Evolutionary conservation across 1,139 yeast genomes (phyloP).

Genomic region (Torulaspora pretoriensis): DNA sequence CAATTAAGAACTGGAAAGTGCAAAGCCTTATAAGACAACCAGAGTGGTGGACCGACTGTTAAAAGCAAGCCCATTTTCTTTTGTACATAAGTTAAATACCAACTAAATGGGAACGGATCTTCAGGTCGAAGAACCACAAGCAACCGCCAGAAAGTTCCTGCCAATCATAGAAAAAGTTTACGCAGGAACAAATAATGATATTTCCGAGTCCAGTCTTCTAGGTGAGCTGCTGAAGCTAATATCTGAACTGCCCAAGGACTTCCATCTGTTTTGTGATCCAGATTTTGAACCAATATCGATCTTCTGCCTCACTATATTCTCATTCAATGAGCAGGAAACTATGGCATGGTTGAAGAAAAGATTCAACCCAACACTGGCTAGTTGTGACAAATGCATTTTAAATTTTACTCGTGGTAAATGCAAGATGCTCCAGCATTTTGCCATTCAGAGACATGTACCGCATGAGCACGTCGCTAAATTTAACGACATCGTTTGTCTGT

Average conservation of each 20-base stretch:
- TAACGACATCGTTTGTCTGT: slow-evolving; percentile 45
- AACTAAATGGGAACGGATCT: slow-evolving; percentile 11
- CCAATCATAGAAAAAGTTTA: slow-evolving; percentile 31
- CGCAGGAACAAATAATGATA: slow-evolving; percentile 26
- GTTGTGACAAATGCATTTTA: slow-evolving; percentile 51
- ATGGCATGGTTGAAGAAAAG: slow-evolving; percentile 43
- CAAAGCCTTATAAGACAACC: slow-evolving; percentile 1
- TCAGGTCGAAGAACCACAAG: slow-evolving; percentile 14
- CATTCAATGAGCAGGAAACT: slow-evolving; percentile 49
- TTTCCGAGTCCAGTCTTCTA: slow-evolving; percentile 31
- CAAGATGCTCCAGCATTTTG: slow-evolving; percentile 48
- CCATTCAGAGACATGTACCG: slow-evolving; percentile 47
- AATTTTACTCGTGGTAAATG: slow-evolving; percentile 53
- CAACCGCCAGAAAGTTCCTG: slow-evolving; percentile 21
- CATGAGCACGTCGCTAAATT: slow-evolving; percentile 49
- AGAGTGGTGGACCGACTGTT: not conserved
- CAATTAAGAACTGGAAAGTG: slow-evolving; percentile 3
- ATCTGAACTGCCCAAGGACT: slow-evolving; percentile 26
- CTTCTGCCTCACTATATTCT: slow-evolving; percentile 55
- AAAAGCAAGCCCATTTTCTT: not conserved
- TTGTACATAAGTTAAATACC: slow-evolving; percentile 5
- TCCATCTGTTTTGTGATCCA: slow-evolving; percentile 58
- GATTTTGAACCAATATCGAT: slow-evolving; percentile 46
- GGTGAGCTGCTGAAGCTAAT: slow-evolving; percentile 31
- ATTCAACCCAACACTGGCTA: slow-evolving; percentile 41